Evolutionary conservation across 192 early-diverging fungal species (phyloP).

Genomic region (Entrophospora sp.): DNA sequence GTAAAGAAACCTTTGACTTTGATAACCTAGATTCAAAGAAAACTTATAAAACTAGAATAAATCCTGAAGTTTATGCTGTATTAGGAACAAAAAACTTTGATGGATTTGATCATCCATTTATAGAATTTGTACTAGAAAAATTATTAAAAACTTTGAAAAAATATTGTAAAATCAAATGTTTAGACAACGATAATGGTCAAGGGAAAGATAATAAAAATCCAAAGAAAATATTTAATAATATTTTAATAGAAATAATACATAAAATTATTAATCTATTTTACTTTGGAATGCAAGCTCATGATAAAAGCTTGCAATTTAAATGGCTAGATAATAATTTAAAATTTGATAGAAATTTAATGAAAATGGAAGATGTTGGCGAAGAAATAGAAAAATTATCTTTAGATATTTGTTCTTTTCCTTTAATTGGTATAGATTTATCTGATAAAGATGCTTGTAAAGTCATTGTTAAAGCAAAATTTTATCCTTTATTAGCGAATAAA

Average conservation of each 20-base stretch:
- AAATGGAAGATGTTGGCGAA: background rate
- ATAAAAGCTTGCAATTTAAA: background rate
- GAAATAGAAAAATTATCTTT: background rate
- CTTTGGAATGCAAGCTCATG: constrained; percentile 6
- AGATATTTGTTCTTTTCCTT: background rate
- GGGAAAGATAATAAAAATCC: no score
- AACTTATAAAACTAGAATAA: background rate
- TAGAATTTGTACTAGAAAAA: background rate
- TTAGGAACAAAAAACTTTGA: background rate
- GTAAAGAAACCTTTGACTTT: background rate
- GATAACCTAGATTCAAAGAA: background rate
- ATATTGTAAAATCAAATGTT: background rate
- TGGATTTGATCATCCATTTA: constrained; percentile 9
- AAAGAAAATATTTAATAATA: background rate
- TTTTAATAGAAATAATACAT: background rate
- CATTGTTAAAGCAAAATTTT: constrained; percentile 1
- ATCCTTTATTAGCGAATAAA: no score
- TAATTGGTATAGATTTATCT: background rate
- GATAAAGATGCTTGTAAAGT: background rate
- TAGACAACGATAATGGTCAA: no score
- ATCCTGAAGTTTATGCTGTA: constrained; percentile 4
- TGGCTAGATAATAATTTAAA: background rate
- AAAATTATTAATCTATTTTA: constrained; percentile 5
- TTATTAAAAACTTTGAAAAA: background rate
- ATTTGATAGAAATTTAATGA: background rate